A percentile compares a stretch with the other conserved stretches of the same genome.
Conservation (phyloP, 1,139 yeast species). For the Pneumocystis sp. region DNA sequence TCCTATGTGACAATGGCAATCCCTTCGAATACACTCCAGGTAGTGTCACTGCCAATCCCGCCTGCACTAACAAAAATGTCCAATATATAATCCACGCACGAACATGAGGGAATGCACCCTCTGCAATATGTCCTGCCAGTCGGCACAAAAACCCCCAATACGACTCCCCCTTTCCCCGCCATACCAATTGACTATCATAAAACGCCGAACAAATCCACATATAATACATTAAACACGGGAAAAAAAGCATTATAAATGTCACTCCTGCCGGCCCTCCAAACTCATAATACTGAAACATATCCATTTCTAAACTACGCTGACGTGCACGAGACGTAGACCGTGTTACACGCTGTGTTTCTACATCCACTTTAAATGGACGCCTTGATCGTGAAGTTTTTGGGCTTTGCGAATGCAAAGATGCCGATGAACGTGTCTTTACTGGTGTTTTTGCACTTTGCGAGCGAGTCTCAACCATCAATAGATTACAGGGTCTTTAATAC, state of each 20-base stretch:
- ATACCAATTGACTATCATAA: constrained; percentile 57
- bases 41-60: constrained; percentile 59
- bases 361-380: background rate
- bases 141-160: constrained; percentile 40
- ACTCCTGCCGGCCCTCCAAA: constrained; percentile 95
- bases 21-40: constrained; percentile 96
- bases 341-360: background rate
- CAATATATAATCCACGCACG: constrained; percentile 58
- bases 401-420: background rate
- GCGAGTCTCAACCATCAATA: background rate
- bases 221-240: constrained; percentile 88
- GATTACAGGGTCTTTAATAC: background rate
- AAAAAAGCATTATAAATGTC: constrained; percentile 79
- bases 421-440: background rate
- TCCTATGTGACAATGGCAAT: constrained; percentile 70
- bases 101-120: constrained; percentile 54
- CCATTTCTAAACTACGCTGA: constrained; percentile 5
- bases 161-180: constrained; percentile 48
- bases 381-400: background rate
- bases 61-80: constrained; percentile 57
- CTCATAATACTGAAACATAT: constrained; percentile 42
- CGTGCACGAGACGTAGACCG: background rate
- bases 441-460: background rate
- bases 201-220: constrained; percentile 86
- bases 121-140: constrained; percentile 32